These are phyloP conservation scores for Cercospora sp. DNA, from an alignment of 2,329 filamentous ascomycete species.

Conservation along the genomic window DNA sequence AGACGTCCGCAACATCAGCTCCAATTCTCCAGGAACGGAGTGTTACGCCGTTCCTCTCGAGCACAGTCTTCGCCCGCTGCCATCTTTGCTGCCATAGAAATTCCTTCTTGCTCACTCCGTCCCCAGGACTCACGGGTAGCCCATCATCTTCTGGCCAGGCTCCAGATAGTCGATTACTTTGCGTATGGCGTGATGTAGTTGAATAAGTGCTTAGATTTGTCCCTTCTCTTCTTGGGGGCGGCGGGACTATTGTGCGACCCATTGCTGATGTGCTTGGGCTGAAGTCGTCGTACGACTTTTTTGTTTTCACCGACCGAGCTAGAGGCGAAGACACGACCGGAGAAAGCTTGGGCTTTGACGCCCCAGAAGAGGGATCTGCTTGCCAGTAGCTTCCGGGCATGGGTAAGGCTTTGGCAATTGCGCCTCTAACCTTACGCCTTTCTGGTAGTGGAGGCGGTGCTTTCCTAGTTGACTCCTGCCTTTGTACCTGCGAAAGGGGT, in stretches of 20 bases:
- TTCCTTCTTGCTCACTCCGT: constrained; percentile 63
- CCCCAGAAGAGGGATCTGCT: constrained; percentile 14
- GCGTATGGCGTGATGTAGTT: constrained; percentile 25
- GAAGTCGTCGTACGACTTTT: constrained; percentile 27
- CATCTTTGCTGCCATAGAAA: constrained; percentile 71
- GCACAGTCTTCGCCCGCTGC: constrained; percentile 61
- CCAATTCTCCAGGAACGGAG: constrained; percentile 74
- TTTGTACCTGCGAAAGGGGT: constrained; percentile 38
- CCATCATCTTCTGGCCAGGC: constrained; percentile 31
- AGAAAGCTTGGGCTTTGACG: constrained; percentile 13
- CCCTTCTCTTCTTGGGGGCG: constrained; percentile 32
- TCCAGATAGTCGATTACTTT: constrained; percentile 39
- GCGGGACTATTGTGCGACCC: constrained; percentile 20
- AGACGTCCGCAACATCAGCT: constrained; percentile 66
- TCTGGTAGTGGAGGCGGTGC: constrained; percentile 34
- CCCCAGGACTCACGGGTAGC: constrained; percentile 36
- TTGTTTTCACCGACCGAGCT: constrained; percentile 19
- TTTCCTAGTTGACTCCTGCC: constrained; percentile 35
- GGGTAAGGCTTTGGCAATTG: constrained; percentile 26
- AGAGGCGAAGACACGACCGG: constrained; percentile 18
- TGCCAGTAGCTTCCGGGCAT: constrained; percentile 23
- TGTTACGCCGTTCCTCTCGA: constrained; percentile 65
- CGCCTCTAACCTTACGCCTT: constrained; percentile 35
- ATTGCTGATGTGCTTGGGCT: constrained; percentile 20
- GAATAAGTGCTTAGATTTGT: constrained; percentile 40